These are phyloP conservation scores for Marsdenia floribunda DNA, from an alignment of 257 asterid species.

Conservation along the genomic window DNA sequence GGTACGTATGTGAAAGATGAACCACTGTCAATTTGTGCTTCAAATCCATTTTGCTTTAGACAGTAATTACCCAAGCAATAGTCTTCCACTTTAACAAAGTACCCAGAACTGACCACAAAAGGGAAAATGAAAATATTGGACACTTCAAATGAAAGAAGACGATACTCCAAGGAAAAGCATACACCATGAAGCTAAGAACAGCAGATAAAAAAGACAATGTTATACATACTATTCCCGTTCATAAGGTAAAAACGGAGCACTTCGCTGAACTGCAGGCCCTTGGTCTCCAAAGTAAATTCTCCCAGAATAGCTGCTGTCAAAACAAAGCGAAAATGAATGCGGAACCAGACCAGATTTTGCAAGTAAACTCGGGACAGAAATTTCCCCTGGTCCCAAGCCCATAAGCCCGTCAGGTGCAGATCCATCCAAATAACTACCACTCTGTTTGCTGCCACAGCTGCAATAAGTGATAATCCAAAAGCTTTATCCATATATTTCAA, in stretches of 20 bases:
- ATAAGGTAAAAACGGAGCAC: conserved; percentile 45
- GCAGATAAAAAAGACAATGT: neutral
- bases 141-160: conserved; percentile 13
- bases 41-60: conserved; percentile 45
- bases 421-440: conserved; percentile 64
- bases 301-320: conserved; percentile 64
- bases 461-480: conserved; percentile 12
- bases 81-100: conserved; percentile 51
- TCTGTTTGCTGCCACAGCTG: conserved; percentile 87
- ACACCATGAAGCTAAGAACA: neutral
- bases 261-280: conserved; percentile 56
- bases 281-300: conserved; percentile 71
- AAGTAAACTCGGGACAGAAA: conserved; percentile 76
- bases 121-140: neutral
- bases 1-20: conserved; percentile 79
- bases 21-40: conserved; percentile 68
- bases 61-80: conserved; percentile 56
- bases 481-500: neutral
- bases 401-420: conserved; percentile 79
- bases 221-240: conserved; percentile 39
- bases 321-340: conserved; percentile 76
- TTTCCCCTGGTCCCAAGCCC: conserved; percentile 76
- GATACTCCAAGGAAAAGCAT: neutral
- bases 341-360: conserved; percentile 65
- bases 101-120: conserved; percentile 20